Percentiles rank a stretch among this genome's conserved stretches.
Conservation (phyloP, 805 yeast species). For the Myxozyma monticola region DNA sequence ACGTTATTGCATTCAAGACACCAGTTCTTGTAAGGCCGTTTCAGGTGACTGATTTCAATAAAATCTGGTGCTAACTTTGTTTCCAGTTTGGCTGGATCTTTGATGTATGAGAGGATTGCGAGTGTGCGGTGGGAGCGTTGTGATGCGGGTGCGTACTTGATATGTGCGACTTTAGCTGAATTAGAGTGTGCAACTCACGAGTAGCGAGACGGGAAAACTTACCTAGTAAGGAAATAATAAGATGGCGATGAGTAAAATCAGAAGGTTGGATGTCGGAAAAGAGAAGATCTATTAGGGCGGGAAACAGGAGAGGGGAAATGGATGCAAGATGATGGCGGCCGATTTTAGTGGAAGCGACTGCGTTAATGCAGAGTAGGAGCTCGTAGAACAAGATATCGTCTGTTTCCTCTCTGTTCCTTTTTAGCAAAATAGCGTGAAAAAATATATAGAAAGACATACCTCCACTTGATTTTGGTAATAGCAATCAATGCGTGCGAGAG, state of each 20-base stretch:
- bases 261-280: conserved; percentile 23
- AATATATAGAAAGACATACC: background rate
- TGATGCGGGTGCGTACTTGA: conserved; percentile 1
- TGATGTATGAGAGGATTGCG: conserved; percentile 9
- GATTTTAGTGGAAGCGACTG: conserved; percentile 6
- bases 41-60: conserved; percentile 15
- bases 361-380: conserved; percentile 11
- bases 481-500: background rate
- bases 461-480: conserved; percentile 7
- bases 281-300: conserved; percentile 7
- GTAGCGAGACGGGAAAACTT: background rate
- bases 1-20: conserved; percentile 13
- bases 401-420: conserved; percentile 11
- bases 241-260: conserved; percentile 10
- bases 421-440: background rate
- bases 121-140: conserved; percentile 7
- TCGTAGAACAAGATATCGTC: conserved; percentile 15
- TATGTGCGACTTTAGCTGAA: background rate
- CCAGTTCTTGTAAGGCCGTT: conserved; percentile 24
- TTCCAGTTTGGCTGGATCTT: conserved; percentile 5
- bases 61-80: conserved; percentile 10
- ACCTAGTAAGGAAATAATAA: conserved; percentile 10
- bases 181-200: background rate
- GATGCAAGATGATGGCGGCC: conserved; percentile 12
- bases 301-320: conserved; percentile 8